phyloP scores from a whole-genome alignment of 331 rosid genomes.

The Spiraea crenata region DNA sequence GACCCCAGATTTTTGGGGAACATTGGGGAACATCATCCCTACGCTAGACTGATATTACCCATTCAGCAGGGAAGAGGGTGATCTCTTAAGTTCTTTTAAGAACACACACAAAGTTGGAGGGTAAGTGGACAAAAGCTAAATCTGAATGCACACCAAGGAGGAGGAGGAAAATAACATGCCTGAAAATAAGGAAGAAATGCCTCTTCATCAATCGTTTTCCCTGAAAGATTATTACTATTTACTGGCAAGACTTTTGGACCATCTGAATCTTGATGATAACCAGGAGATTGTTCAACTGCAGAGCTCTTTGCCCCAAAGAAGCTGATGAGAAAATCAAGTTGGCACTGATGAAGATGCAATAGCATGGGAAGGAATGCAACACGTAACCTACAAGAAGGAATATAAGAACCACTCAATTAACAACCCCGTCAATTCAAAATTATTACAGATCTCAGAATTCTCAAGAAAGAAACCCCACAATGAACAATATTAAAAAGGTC shows the following conservation, averaged over 20 bases:
- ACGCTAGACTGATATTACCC: neutral
- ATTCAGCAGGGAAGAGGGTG: neutral
- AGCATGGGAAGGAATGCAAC: conserved; percentile 62
- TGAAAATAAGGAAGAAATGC: conserved; percentile 98
- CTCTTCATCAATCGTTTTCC: conserved; percentile 54
- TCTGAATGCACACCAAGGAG: neutral
- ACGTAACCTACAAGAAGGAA: conserved; percentile 51
- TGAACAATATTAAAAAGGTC: neutral
- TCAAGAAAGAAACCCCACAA: neutral
- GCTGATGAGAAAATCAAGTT: conserved; percentile 76
- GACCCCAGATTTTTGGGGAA: neutral
- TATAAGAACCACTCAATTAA: conserved; percentile 8
- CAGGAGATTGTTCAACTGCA: conserved; percentile 47
- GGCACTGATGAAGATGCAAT: conserved; percentile 83
- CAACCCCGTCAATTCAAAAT: neutral
- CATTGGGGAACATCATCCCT: neutral
- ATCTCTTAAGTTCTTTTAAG: neutral
- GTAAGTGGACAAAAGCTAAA: neutral
- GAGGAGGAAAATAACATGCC: conserved; percentile 48
- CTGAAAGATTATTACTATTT: conserved; percentile 31
- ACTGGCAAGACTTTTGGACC: conserved; percentile 46
- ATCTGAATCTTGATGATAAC: conserved; percentile 51
- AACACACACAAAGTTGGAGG: neutral
- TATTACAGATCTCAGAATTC: neutral
- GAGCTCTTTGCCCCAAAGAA: conserved; percentile 68